Evolutionary conservation across 345 rosid species (phyloP).

Genomic region (Moricandia moricandioides): DNA sequence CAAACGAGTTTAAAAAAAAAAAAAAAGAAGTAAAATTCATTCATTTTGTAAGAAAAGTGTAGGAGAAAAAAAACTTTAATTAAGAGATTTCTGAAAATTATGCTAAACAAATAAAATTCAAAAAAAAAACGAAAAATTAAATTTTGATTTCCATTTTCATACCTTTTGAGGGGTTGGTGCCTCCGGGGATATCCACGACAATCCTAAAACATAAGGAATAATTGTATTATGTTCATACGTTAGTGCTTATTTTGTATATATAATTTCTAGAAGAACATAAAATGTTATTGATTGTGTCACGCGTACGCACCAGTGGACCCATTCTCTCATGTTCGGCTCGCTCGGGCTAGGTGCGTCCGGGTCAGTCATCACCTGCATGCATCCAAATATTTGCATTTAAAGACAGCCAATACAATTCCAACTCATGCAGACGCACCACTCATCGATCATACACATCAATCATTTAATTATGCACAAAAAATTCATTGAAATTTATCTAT

Average conservation of each 20-base stretch:
- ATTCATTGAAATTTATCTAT: background rate
- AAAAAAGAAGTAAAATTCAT: background rate
- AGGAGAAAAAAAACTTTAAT: background rate
- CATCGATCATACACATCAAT: background rate
- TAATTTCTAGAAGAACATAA: background rate
- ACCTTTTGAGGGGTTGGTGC: slow-evolving; percentile 66
- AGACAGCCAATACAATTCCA: background rate
- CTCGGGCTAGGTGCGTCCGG: slow-evolving; percentile 97
- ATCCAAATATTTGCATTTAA: slow-evolving; percentile 6
- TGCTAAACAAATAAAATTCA: background rate
- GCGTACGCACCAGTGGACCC: slow-evolving; percentile 77
- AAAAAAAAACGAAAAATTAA: background rate
- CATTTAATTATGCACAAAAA: background rate
- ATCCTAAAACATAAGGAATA: slow-evolving; percentile 46
- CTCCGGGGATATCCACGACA: slow-evolving; percentile 78
- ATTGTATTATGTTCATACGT: background rate
- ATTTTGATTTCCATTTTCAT: background rate
- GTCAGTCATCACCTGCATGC: slow-evolving; percentile 77
- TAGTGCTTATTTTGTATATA: background rate
- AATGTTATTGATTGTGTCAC: background rate
- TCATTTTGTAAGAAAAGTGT: background rate
- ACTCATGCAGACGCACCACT: slow-evolving; percentile 4
- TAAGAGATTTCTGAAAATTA: background rate
- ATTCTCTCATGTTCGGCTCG: slow-evolving; percentile 81
- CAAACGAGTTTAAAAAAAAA: background rate